Percentiles rank a stretch among this genome's conserved stretches.
These are phyloP conservation scores for Neurospora sp. DNA, from an alignment of 495 filamentous ascomycete species.

Conservation along the genomic window DNA sequence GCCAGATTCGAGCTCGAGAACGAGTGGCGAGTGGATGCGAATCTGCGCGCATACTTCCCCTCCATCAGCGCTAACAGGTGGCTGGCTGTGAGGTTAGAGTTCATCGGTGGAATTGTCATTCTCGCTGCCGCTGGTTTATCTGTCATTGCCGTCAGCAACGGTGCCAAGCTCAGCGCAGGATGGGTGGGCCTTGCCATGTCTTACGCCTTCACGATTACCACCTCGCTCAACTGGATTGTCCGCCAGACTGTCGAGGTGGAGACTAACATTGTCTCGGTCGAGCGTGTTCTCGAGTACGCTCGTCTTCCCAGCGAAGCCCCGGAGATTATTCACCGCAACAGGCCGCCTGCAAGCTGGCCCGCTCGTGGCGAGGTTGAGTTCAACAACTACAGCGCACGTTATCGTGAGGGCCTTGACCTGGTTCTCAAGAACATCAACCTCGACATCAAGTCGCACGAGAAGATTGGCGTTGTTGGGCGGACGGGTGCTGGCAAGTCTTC, in stretches of 20 bases:
- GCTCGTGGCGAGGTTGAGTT: constrained; percentile 83
- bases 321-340: constrained; percentile 79
- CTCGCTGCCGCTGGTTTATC: constrained; percentile 74
- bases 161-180: constrained; percentile 59
- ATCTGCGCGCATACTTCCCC: constrained; percentile 90
- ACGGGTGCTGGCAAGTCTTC: constrained; percentile 97
- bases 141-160: constrained; percentile 67
- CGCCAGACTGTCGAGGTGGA: constrained; percentile 98
- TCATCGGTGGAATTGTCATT: constrained; percentile 93
- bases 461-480: constrained; percentile 94
- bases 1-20: constrained; percentile 84
- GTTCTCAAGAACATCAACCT: constrained; percentile 88
- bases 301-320: constrained; percentile 88
- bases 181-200: constrained; percentile 92
- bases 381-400: constrained; percentile 86
- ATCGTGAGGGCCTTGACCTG: constrained; percentile 78
- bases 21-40: constrained; percentile 95
- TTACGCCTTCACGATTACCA: constrained; percentile 93
- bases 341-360: constrained; percentile 88
- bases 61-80: constrained; percentile 94
- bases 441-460: constrained; percentile 89
- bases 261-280: constrained; percentile 98
- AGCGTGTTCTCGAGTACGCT: constrained; percentile 95
- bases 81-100: constrained; percentile 91
- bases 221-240: constrained; percentile 99